phyloP scores from a whole-genome alignment of 257 asterid genomes.

The Primulina tabacum region DNA sequence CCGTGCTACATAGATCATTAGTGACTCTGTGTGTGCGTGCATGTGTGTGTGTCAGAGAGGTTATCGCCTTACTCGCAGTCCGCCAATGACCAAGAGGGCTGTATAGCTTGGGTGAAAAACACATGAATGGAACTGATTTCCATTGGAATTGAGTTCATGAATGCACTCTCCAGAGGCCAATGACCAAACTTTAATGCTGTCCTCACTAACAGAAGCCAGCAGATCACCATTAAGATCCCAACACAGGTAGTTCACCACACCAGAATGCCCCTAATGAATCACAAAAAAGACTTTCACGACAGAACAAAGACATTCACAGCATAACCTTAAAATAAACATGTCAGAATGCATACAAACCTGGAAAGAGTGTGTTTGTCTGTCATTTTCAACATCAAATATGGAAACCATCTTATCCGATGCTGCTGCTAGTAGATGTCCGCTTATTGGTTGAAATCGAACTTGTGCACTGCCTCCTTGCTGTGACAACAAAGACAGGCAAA shows the following conservation, averaged over 20 bases:
- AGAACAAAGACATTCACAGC: conserved; percentile 6
- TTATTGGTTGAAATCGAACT: conserved; percentile 90
- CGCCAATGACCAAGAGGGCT: conserved; percentile 86
- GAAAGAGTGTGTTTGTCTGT: conserved; percentile 79
- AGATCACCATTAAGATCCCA: conserved; percentile 89
- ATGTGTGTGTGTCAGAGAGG: conserved; percentile 6
- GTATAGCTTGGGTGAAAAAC: conserved; percentile 93
- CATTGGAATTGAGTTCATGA: conserved; percentile 74
- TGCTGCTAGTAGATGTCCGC: conserved; percentile 85
- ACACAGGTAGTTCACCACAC: conserved; percentile 82
- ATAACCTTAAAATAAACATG: not conserved
- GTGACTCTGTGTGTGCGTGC: not conserved
- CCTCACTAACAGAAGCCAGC: conserved; percentile 94
- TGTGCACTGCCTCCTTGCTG: conserved; percentile 97
- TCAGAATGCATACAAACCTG: conserved; percentile 50
- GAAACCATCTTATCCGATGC: conserved; percentile 90
- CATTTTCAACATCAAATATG: conserved; percentile 82
- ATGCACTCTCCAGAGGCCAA: conserved; percentile 74
- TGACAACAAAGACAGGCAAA: conserved; percentile 19
- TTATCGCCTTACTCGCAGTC: conserved; percentile 50
- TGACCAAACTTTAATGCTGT: conserved; percentile 93
- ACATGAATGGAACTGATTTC: conserved; percentile 82
- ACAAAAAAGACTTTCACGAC: conserved; percentile 20
- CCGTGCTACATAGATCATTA: no score
- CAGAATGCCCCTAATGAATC: conserved; percentile 65